These are phyloP conservation scores for Fusarium marasasianum DNA, from an alignment of 2,329 filamentous ascomycete genomes.

Conservation along the genomic window DNA sequence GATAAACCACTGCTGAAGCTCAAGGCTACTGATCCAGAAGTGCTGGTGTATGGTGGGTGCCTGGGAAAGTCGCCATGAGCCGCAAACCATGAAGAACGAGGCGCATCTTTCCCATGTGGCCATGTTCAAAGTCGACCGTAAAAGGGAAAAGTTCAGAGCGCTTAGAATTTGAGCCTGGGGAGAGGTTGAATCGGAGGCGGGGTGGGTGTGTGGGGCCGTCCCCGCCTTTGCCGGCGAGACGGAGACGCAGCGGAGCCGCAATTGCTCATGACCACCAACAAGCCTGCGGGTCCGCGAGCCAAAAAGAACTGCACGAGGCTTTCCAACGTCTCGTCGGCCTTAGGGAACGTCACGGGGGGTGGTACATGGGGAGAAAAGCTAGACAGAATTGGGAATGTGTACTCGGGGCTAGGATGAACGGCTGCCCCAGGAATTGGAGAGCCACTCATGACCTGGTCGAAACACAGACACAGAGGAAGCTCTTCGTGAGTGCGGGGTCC, in stretches of 20 bases:
- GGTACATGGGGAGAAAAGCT: background rate
- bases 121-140: background rate
- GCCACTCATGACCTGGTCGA: conserved; percentile 14
- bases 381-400: conserved; percentile 1
- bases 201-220: conserved; percentile 26
- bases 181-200: conserved; percentile 10
- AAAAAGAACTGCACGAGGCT: conserved; percentile 10
- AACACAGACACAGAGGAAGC: background rate
- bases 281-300: conserved; percentile 42
- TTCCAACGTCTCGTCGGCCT: conserved; percentile 31
- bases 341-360: conserved; percentile 38
- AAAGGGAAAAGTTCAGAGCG: background rate
- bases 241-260: conserved; percentile 45
- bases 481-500: conserved; percentile 35
- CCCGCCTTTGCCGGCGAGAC: conserved; percentile 37
- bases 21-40: background rate
- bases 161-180: conserved; percentile 11
- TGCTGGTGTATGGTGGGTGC: background rate
- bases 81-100: background rate
- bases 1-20: background rate
- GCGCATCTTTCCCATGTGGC: conserved; percentile 4
- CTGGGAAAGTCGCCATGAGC: background rate
- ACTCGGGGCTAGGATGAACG: conserved; percentile 31
- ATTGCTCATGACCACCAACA: conserved; percentile 20
- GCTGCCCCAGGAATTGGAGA: conserved; percentile 35